Evolutionary conservation across 176 grass and related monocot genomes (phyloP), one percentile per base, ranked within the genome.

Genomic region (Avena atlantica): DNA sequence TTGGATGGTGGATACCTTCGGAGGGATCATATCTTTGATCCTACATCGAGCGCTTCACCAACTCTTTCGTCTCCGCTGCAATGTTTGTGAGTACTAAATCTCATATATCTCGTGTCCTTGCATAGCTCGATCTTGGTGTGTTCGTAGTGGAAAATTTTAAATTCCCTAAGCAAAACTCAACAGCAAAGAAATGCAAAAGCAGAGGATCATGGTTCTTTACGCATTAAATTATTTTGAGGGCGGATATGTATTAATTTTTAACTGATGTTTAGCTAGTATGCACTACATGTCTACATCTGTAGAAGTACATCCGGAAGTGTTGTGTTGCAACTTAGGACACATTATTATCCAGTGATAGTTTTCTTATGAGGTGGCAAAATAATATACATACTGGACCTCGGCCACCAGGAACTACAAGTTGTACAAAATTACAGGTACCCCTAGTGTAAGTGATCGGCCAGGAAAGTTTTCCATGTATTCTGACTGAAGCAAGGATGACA

Each of bases 401-500:
- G 9, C 59, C 20, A 23, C 13, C 8, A 60, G 57, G 57, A 21
- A 60, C 57, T 42, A 42, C 40, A 42, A 42, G 40, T 42, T 42
- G 40, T 42, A 42, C 40, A 42, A 42, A 42, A 42, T 42, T 60
- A 17, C 20, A 19, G 19, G 2, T 72, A 70, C 62, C 61, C 8
- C 40, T 71, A 16, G 12, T 40, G 40, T 37, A 59, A 84, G 64
- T 49, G 11, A 2, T 56, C 81, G 8, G 50, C 8, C 8, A 83
- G 73, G 24, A 68, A 81, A 68, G 12, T 27, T 66, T n/a, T 57
- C 12, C 24, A 75, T 37, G 23, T 74, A 21, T 66, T 55, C 5
- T 81, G 12, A 9, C 27, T 73, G 8, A 70, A 76, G 5, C 58
- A 82, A 82, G 31, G 86, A 79, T 79, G n/a, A 15, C 44, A 31